Conservation (phyloP, 805 yeast species). For the Pichia phayaonensis region DNA sequence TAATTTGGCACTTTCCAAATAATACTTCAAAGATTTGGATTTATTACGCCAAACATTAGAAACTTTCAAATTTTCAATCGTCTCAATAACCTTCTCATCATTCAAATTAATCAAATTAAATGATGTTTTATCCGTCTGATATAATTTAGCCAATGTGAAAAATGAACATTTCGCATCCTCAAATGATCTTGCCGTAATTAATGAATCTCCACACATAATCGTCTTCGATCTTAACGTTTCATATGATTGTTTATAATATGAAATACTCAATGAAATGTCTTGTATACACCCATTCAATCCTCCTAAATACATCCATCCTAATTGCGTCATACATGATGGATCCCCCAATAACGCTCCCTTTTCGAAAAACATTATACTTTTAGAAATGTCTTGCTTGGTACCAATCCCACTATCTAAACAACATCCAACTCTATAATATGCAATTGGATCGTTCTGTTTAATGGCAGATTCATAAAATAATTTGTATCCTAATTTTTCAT, state of each 20-base stretch:
- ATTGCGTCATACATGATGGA: slow-evolving; percentile 63
- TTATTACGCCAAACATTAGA: slow-evolving; percentile 29
- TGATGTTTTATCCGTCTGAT: slow-evolving; percentile 29
- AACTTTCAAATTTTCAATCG: slow-evolving; percentile 27
- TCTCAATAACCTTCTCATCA: slow-evolving; percentile 25
- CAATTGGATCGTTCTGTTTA: slow-evolving; percentile 45
- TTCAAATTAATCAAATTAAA: slow-evolving; percentile 19
- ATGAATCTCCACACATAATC: slow-evolving; percentile 27
- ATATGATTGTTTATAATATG: slow-evolving; percentile 25
- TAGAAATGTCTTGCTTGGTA: slow-evolving; percentile 32
- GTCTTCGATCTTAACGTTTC: slow-evolving; percentile 18
- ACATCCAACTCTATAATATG: slow-evolving; percentile 63
- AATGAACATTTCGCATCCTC: slow-evolving; percentile 29
- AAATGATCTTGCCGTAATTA: slow-evolving; percentile 28
- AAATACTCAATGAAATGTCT: slow-evolving; percentile 21
- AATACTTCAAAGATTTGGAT: slow-evolving; percentile 41
- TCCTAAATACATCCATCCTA: slow-evolving; percentile 56
- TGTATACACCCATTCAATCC: slow-evolving; percentile 26
- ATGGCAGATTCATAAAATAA: slow-evolving; percentile 51
- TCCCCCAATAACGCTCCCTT: slow-evolving; percentile 57
- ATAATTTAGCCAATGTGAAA: slow-evolving; percentile 29
- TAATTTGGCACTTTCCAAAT: slow-evolving; percentile 49
- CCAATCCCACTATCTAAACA: slow-evolving; percentile 64
- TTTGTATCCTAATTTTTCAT: slow-evolving; percentile 55
- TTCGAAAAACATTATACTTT: slow-evolving; percentile 47